phyloP scores from a whole-genome alignment of 805 yeast genomes.

The Myxozyma vanderwaltii region DNA sequence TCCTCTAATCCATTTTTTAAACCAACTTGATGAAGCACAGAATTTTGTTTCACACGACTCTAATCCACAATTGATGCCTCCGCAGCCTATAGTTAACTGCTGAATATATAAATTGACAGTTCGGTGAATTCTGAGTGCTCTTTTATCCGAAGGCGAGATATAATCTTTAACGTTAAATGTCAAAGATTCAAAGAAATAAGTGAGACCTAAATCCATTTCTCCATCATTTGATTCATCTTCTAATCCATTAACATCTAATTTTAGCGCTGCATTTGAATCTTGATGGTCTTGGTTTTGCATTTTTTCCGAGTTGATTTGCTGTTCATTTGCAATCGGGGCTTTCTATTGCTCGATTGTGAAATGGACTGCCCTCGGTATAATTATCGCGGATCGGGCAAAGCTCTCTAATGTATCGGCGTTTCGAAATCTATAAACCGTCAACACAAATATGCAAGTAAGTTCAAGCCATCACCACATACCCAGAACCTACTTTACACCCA shows the following conservation, averaged over 20 bases:
- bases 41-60: slow-evolving; percentile 13
- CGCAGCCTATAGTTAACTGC: slow-evolving; percentile 8
- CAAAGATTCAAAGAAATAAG: neutral
- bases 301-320: too few relatives aligned
- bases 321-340: too few relatives aligned
- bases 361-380: too few relatives aligned
- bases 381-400: too few relatives aligned
- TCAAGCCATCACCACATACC: too few relatives aligned
- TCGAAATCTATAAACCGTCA: too few relatives aligned
- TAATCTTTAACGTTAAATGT: neutral
- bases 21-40: slow-evolving; percentile 22
- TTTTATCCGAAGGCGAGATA: neutral
- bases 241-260: neutral
- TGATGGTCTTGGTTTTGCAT: too few relatives aligned
- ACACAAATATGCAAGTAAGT: too few relatives aligned
- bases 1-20: neutral
- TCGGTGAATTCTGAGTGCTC: neutral
- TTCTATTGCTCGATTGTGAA: too few relatives aligned
- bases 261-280: too few relatives aligned
- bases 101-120: neutral
- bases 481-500: too few relatives aligned
- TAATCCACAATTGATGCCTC: neutral
- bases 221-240: neutral
- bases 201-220: neutral
- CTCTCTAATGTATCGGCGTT: too few relatives aligned